Percentiles rank a stretch among this genome's conserved stretches.
These are phyloP conservation scores for Lodderomyces jiufengensis DNA, from an alignment of 1,139 yeast genomes.

Conservation along the genomic window DNA sequence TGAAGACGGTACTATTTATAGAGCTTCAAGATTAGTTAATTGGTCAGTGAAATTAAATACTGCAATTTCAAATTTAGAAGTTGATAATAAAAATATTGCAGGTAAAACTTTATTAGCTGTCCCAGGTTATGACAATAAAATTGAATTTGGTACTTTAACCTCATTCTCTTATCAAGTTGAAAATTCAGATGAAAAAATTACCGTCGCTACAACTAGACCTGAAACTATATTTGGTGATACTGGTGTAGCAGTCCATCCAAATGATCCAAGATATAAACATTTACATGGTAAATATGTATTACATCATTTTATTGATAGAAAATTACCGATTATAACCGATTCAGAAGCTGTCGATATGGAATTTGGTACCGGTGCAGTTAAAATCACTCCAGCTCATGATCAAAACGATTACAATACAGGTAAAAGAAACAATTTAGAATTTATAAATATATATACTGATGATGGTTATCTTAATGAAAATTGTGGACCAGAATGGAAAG, in stretches of 20 bases:
- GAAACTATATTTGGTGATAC: slow-evolving; percentile 98
- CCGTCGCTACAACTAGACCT: slow-evolving; percentile 98
- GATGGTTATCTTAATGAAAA: slow-evolving; percentile 86
- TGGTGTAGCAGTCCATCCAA: slow-evolving; percentile 95
- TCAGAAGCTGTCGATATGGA: slow-evolving; percentile 97
- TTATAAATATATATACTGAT: slow-evolving; percentile 87
- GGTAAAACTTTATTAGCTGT: slow-evolving; percentile 80
- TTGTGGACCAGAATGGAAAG: slow-evolving; percentile 86
- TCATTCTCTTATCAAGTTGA: slow-evolving; percentile 90
- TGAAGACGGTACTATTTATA: slow-evolving; percentile 93
- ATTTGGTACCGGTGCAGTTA: slow-evolving; percentile 99
- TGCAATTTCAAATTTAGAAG: slow-evolving; percentile 93
- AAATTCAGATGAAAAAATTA: slow-evolving; percentile 78
- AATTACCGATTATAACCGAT: slow-evolving; percentile 85
- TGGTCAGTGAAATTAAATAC: slow-evolving; percentile 96
- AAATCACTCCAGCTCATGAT: slow-evolving; percentile 98
- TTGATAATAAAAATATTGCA: slow-evolving; percentile 82
- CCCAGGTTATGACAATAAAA: slow-evolving; percentile 86
- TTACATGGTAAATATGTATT: slow-evolving; percentile 88
- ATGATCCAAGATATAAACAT: slow-evolving; percentile 88
- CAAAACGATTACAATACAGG: slow-evolving; percentile 96
- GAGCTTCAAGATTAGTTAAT: slow-evolving; percentile 90
- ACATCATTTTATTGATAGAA: slow-evolving; percentile 87
- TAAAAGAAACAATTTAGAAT: slow-evolving; percentile 85
- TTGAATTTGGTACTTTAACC: slow-evolving; percentile 95